Percentiles rank a stretch among this genome's conserved stretches.
Conservation (phyloP, 2,329 filamentous ascomycete genomes). For the Colletotrichum sp. region DNA sequence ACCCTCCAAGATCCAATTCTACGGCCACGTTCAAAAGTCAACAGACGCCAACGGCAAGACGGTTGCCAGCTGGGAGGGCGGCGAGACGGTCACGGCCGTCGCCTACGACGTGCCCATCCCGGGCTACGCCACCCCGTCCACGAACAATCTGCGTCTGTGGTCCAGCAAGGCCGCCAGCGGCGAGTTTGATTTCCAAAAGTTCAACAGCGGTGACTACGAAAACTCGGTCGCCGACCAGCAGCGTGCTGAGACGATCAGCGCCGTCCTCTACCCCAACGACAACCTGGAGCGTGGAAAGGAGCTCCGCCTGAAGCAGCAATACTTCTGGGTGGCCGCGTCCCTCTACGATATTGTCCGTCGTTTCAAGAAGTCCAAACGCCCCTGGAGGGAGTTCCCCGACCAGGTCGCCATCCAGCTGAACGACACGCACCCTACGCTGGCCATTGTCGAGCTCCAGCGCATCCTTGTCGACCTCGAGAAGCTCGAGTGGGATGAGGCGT, state of each 20-base stretch:
- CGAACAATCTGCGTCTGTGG: constrained; percentile 97
- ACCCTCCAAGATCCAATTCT: constrained; percentile 78
- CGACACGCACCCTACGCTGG: constrained; percentile 95
- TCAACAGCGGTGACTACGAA: constrained; percentile 98
- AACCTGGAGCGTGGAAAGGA: constrained; percentile 97
- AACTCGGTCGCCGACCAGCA: constrained; percentile 98
- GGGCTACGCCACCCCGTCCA: constrained; percentile 86
- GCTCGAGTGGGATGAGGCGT: constrained; percentile 91
- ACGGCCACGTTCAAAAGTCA: constrained; percentile 80
- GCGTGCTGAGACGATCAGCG: constrained; percentile 97
- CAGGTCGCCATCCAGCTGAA: constrained; percentile 98
- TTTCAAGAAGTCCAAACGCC: constrained; percentile 95
- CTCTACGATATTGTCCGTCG: constrained; percentile 94
- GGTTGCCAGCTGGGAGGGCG: constrained; percentile 83
- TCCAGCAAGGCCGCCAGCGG: constrained; percentile 96
- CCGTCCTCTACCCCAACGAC: constrained; percentile 96
- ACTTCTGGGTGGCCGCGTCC: constrained; percentile 99
- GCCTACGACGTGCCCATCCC: constrained; percentile 94
- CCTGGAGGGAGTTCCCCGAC: constrained; percentile 91
- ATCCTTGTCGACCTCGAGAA: constrained; percentile 90
- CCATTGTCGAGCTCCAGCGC: constrained; percentile 93
- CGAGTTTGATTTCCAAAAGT: constrained; percentile 99
- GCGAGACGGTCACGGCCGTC: constrained; percentile 89
- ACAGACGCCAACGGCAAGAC: constrained; percentile 78
- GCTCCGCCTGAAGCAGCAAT: constrained; percentile 97